A percentile compares a stretch with the other conserved stretches of the same genome.
Evolutionary conservation across 495 filamentous ascomycete genomes (phyloP).

Genomic region (Apodospora peruviana): DNA sequence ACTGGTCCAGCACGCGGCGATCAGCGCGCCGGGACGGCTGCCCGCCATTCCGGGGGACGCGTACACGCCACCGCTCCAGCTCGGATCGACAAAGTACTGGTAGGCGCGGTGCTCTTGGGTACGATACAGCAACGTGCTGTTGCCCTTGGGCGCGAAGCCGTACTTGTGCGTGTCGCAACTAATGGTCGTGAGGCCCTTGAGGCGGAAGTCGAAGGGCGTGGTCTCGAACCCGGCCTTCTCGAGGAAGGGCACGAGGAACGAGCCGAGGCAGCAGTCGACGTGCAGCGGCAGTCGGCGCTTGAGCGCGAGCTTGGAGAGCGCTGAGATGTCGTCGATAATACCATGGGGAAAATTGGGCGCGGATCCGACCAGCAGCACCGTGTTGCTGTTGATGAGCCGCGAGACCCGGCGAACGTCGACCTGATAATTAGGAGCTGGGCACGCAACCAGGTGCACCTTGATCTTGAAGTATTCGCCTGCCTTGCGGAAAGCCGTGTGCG

Average conservation of each 20-base stretch:
- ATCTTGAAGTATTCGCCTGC: constrained; percentile 93
- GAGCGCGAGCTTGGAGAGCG: constrained; percentile 77
- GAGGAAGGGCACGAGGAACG: constrained; percentile 89
- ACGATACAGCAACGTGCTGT: constrained; percentile 87
- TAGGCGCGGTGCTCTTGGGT: constrained; percentile 68
- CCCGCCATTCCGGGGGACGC: constrained; percentile 87
- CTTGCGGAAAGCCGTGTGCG: constrained; percentile 94
- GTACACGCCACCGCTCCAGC: constrained; percentile 96
- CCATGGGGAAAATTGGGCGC: constrained; percentile 98
- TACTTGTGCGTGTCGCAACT: constrained; percentile 98
- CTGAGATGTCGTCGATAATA: constrained; percentile 89
- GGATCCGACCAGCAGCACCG: constrained; percentile 89
- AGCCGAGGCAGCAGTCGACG: constrained; percentile 96
- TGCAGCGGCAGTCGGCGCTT: constrained; percentile 79
- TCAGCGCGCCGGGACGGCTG: constrained; percentile 85
- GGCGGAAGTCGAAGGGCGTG: constrained; percentile 85
- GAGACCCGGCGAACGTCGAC: constrained; percentile 71
- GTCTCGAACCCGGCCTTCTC: constrained; percentile 84
- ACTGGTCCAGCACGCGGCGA: constrained; percentile 89
- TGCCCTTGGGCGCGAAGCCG: constrained; percentile 96
- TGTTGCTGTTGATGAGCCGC: constrained; percentile 91
- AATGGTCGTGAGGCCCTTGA: constrained; percentile 91
- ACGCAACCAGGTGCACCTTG: constrained; percentile 83
- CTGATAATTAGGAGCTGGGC: constrained; percentile 79
- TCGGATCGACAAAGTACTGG: constrained; percentile 93